Percentiles rank a stretch among this genome's conserved stretches.
Conservation (phyloP, 345 rosid genomes). For the Eucalyptus albens region DNA sequence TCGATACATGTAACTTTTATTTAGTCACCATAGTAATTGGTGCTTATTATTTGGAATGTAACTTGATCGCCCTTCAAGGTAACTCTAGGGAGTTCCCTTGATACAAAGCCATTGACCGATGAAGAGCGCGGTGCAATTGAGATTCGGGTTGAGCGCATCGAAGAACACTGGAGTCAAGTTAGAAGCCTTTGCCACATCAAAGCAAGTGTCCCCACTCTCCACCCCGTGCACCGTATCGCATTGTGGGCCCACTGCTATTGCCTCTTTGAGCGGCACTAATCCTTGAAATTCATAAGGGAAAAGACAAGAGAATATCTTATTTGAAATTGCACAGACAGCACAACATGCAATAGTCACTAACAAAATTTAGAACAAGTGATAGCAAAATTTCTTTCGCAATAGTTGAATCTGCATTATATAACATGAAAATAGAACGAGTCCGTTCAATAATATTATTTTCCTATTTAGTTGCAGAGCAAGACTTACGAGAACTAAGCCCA, state of each 20-base stretch:
- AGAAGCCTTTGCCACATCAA: background rate
- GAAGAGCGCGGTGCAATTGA: background rate
- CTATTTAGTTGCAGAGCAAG: background rate
- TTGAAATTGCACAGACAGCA: background rate
- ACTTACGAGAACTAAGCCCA: background rate
- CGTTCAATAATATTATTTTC: background rate
- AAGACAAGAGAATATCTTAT: background rate
- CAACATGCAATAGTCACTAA: background rate
- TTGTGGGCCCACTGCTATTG: background rate
- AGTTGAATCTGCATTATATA: rapidly evolving
- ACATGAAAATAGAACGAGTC: background rate
- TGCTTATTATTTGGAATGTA: background rate
- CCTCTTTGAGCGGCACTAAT: background rate
- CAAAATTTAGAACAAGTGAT: background rate
- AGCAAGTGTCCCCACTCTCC: background rate
- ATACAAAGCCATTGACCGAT: background rate
- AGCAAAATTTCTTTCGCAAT: background rate
- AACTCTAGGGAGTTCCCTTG: background rate
- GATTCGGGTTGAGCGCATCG: background rate
- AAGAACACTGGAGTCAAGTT: background rate
- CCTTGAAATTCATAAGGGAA: background rate
- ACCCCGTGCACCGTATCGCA: background rate
- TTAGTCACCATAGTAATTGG: background rate
- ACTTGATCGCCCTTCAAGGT: background rate
- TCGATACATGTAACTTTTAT: background rate